Evolutionary conservation across 176 grass and related monocot genomes (phyloP).

Genomic region (Stipa capillata): DNA sequence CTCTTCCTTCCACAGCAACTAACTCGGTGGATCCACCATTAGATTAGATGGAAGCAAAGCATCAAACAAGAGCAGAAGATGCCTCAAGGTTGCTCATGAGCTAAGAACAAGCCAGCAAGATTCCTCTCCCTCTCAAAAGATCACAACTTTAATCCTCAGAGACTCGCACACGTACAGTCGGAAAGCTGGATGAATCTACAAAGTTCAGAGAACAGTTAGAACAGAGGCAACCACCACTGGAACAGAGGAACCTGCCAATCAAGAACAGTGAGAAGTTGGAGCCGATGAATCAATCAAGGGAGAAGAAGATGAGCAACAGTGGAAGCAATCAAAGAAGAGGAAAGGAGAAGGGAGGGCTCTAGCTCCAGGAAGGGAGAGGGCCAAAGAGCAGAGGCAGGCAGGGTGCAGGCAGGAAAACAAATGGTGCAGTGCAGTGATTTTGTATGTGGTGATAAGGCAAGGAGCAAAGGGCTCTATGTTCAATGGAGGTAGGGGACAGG

Average conservation of each 20-base stretch:
- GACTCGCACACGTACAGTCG: neutral
- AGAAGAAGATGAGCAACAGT: slow-evolving; percentile 25
- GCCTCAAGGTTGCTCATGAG: no score
- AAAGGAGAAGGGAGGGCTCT: neutral
- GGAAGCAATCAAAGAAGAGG: slow-evolving; percentile 28
- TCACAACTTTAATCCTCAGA: no score
- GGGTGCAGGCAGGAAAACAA: slow-evolving; percentile 39
- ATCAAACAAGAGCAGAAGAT: neutral
- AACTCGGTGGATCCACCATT: slow-evolving; percentile 19
- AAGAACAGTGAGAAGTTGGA: slow-evolving; percentile 1
- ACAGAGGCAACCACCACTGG: neutral
- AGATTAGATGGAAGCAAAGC: neutral
- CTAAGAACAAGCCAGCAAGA: no score
- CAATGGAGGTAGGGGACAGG: no score
- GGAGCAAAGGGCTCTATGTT: slow-evolving; percentile 23
- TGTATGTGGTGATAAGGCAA: no score
- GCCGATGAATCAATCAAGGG: neutral
- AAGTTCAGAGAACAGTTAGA: neutral
- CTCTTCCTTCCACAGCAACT: neutral
- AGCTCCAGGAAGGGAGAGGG: neutral
- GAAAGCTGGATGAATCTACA: neutral
- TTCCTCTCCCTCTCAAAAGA: neutral
- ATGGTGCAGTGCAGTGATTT: slow-evolving; percentile 18
- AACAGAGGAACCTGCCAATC: slow-evolving; percentile 26
- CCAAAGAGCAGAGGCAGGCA: neutral